Evolutionary conservation across 2,329 filamentous ascomycete species (phyloP).

Genomic region (Periconia sp.): DNA sequence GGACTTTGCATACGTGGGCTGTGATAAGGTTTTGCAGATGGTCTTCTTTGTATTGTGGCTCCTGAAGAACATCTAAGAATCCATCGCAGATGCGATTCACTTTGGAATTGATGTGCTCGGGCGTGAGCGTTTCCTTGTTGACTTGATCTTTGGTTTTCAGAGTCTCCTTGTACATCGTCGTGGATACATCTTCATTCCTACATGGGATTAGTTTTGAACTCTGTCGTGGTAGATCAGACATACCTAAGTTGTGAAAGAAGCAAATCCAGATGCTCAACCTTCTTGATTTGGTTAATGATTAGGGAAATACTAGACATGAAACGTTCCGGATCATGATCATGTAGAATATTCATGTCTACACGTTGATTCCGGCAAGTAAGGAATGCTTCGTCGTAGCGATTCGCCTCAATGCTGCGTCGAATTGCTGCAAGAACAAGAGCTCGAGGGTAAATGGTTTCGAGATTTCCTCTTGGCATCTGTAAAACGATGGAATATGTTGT

Average conservation of each 20-base stretch:
- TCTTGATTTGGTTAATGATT: conserved; percentile 83
- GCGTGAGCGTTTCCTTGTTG: conserved; percentile 20
- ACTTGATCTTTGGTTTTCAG: conserved; percentile 49
- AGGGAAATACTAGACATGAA: conserved; percentile 75
- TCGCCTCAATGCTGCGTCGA: conserved; percentile 73
- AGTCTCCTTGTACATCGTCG: conserved; percentile 92
- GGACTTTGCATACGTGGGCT: conserved; percentile 88
- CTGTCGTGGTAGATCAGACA: conserved; percentile 19
- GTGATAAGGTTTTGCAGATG: conserved; percentile 91
- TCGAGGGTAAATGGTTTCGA: conserved; percentile 92
- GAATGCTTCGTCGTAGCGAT: conserved; percentile 83
- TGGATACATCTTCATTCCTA: conserved; percentile 84
- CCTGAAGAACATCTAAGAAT: conserved; percentile 68
- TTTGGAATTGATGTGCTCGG: conserved; percentile 55
- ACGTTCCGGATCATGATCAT: conserved; percentile 86
- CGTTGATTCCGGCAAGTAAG: conserved; percentile 86
- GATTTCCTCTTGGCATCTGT: conserved; percentile 93
- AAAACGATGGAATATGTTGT: conserved; percentile 82
- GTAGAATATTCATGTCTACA: conserved; percentile 96
- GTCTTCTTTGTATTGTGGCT: conserved; percentile 53
- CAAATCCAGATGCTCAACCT: conserved; percentile 80
- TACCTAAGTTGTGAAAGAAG: conserved; percentile 85
- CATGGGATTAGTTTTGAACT: conserved; percentile 8
- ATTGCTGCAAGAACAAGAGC: conserved; percentile 92
- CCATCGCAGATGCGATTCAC: conserved; percentile 88